Evolutionary conservation across 176 grass and related monocot genomes (phyloP), one percentile per base, ranked within the genome.

Genomic region (Musa itinerans): DNA sequence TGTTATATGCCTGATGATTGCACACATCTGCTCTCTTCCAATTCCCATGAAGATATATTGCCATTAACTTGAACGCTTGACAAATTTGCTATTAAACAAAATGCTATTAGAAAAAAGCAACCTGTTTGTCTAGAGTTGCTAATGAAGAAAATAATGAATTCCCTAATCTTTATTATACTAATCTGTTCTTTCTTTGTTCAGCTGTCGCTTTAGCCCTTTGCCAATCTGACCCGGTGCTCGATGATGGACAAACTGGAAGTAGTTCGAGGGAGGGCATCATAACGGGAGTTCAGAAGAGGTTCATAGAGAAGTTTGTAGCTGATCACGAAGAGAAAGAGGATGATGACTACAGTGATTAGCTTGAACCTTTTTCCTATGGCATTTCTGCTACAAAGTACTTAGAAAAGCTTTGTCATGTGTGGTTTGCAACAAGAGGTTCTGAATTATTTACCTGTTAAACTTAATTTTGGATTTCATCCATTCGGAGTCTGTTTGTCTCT

Each of bases 171-270:
- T 48, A 19, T 52, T 16, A 74, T 81, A 52, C 76, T 52, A 76
- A 50, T 11, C 0, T 51, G 13, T 20, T 49, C 69, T 10, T 83
- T 68, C 73, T 77, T 81, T 21, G 71, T 86, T 72, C 88, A 99
- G 91, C 91, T 79, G 88, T 99, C 78, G 96, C 91, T 4, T 89
- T 99, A 52, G 76, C 88, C 10, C 88, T 99, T 80, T 99, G 88
- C 81, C 84, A 92, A 0, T 92, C 91, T 75, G 88, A 93, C 53
- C 91, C 91, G 7, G 89, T 99, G 52, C 71, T 99, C 65, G 95
- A 95, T 74, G 96, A 99, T 92, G 91, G 96, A 34, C 84, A 89
- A 13, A 52, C 81, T 29, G 79, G 80, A 17, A 76, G 65, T 3
- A 83, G 90, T 89, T 78, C 94, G 1, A 82, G 77, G 65, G 62